phyloP scores from a whole-genome alignment of 2,329 filamentous ascomycete genomes.

The Tolypocladium guangdongense region DNA sequence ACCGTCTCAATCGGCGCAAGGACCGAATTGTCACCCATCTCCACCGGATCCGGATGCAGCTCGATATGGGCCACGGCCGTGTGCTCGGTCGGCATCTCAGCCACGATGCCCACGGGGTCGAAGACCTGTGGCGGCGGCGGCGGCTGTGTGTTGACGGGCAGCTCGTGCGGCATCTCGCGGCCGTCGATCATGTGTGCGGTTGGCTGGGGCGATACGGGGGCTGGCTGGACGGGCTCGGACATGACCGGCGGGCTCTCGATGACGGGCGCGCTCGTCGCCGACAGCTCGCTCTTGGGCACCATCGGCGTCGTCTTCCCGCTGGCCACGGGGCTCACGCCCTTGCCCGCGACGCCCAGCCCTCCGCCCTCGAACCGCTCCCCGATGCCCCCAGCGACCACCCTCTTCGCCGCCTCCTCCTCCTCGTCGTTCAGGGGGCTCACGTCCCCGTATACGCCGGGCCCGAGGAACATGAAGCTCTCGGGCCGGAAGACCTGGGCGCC shows the following conservation, averaged over 20 bases:
- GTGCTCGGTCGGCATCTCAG: conserved; percentile 35
- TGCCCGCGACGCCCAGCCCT: conserved; percentile 1
- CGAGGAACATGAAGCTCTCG: conserved; percentile 42
- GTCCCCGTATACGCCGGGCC: conserved; percentile 33
- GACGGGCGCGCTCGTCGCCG: not conserved
- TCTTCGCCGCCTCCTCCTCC: conserved; percentile 18
- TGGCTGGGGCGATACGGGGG: conserved; percentile 1
- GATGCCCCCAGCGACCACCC: conserved; percentile 10
- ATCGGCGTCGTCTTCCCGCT: conserved; percentile 20
- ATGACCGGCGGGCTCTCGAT: conserved; percentile 5
- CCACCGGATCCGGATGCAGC: conserved; percentile 31
- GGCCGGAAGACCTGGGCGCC: conserved; percentile 35
- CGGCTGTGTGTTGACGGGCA: conserved; percentile 13
- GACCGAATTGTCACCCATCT: conserved; percentile 29
- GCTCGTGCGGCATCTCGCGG: conserved; percentile 20
- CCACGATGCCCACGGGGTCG: conserved; percentile 32
- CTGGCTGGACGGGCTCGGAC: not conserved
- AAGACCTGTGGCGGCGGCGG: conserved; percentile 12
- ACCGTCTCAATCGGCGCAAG: conserved; percentile 24
- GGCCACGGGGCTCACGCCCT: conserved; percentile 16
- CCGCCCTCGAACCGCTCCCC: conserved; percentile 7
- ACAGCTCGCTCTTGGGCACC: conserved; percentile 8
- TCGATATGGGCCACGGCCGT: conserved; percentile 30
- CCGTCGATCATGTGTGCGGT: conserved; percentile 23
- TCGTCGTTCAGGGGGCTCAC: conserved; percentile 32